Conservation (phyloP, 73 alveolate species). For the Durusdinium trenchii region DNA sequence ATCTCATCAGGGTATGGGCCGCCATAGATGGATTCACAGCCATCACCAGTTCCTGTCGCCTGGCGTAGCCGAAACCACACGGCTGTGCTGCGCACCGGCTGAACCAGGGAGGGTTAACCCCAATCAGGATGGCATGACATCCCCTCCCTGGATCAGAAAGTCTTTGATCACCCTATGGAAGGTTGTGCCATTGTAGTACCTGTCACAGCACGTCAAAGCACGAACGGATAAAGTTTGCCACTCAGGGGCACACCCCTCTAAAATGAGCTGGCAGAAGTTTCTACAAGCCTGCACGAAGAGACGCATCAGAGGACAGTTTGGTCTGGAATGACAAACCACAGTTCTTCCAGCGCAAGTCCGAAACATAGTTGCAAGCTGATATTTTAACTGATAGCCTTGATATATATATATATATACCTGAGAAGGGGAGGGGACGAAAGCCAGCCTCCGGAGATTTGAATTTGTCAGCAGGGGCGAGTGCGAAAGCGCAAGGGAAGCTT, state of each 20-base stretch:
- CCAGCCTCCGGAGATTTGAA: too few species aligned
- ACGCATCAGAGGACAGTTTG: too few species aligned
- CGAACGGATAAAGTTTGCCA: background rate
- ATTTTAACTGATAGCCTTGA: too few species aligned
- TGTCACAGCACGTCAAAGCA: background rate
- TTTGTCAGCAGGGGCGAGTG: too few species aligned
- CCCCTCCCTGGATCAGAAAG: conserved; percentile 76
- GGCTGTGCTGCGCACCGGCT: background rate
- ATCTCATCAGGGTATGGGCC: conserved; percentile 82
- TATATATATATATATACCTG: too few species aligned
- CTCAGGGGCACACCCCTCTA: conserved; percentile 47
- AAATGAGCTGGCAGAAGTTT: conserved; percentile 85
- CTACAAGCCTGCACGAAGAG: conserved; percentile 52
- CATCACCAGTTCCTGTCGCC: conserved; percentile 91
- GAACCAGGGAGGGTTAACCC: background rate
- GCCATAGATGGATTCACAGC: conserved; percentile 91
- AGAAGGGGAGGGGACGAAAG: too few species aligned
- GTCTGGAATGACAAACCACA: too few species aligned
- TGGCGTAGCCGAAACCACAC: background rate
- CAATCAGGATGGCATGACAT: background rate
- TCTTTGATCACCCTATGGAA: conserved; percentile 78
- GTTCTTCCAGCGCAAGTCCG: too few species aligned
- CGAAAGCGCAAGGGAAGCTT: too few species aligned
- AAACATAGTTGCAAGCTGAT: too few species aligned
- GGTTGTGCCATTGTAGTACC: conserved; percentile 83